Evolutionary conservation across 176 grass and related monocot genomes (phyloP).

Genomic region (Musa schizocarpa): DNA sequence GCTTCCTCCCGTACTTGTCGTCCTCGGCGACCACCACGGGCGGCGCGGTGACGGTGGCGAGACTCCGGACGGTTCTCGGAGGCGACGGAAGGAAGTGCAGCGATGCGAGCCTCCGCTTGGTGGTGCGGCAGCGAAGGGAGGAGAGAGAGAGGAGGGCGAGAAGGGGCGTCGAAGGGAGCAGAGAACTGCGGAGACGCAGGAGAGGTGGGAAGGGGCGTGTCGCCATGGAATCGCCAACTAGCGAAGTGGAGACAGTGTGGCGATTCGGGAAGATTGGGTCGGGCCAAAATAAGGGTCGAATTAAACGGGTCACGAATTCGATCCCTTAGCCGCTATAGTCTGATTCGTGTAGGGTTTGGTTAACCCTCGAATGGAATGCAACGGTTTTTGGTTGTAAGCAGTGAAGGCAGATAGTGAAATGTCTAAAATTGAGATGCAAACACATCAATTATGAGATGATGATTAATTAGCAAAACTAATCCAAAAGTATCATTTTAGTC

Average conservation of each 20-base stretch:
- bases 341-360: too few relatives aligned
- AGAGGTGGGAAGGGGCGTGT: not conserved
- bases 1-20: slow-evolving; percentile 54
- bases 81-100: not conserved
- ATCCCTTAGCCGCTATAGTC: too few relatives aligned
- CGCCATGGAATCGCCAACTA: not conserved
- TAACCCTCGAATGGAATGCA: too few relatives aligned
- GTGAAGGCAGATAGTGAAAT: too few relatives aligned
- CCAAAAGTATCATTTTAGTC: not conserved
- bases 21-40: slow-evolving; percentile 39
- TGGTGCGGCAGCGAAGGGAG: not conserved
- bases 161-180: not conserved
- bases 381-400: too few relatives aligned
- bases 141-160: not conserved
- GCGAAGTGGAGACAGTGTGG: not conserved
- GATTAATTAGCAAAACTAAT: not conserved
- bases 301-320: too few relatives aligned
- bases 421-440: too few relatives aligned
- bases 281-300: too few relatives aligned
- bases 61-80: not conserved
- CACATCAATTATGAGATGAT: too few relatives aligned
- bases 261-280: too few relatives aligned
- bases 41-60: slow-evolving; percentile 8
- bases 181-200: not conserved
- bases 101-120: not conserved